These are phyloP conservation scores for Colletotrichum sublineola DNA, from an alignment of 2,329 filamentous ascomycete genomes.

Conservation along the genomic window DNA sequence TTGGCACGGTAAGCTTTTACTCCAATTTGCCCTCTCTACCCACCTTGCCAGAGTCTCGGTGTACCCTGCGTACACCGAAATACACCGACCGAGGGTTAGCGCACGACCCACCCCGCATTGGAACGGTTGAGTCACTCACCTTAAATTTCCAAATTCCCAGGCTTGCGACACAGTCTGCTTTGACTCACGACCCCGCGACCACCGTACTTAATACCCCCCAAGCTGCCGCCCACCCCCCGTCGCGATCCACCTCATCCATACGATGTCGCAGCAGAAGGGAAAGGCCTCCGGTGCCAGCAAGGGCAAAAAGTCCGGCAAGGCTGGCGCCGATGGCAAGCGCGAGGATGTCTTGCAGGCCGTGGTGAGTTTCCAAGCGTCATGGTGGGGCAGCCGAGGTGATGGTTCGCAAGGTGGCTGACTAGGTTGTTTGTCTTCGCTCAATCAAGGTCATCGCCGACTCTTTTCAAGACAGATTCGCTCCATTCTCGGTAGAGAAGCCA, in stretches of 20 bases:
- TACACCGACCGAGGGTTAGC: conserved; percentile 19
- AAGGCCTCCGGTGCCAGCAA: conserved; percentile 57
- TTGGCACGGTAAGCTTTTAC: background rate
- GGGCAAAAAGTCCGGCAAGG: conserved; percentile 66
- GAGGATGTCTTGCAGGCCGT: conserved; percentile 72
- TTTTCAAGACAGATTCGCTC: conserved; percentile 91
- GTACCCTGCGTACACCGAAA: background rate
- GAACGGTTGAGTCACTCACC: conserved; percentile 41
- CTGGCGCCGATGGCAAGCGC: conserved; percentile 66
- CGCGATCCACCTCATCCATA: conserved; percentile 31
- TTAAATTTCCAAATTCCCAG: conserved; percentile 39
- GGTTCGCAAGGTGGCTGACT: conserved; percentile 31
- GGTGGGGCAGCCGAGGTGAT: conserved; percentile 46
- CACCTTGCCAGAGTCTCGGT: conserved; percentile 1
- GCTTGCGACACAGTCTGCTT: conserved; percentile 12
- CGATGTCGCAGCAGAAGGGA: conserved; percentile 62
- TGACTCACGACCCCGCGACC: conserved; percentile 37
- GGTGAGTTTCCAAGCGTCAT: conserved; percentile 54
- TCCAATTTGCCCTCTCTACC: background rate
- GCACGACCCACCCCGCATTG: conserved; percentile 34
- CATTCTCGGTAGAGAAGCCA: conserved; percentile 89
- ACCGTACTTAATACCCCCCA: conserved; percentile 3
- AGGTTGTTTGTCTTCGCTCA: conserved; percentile 13
- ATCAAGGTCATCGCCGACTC: conserved; percentile 88
- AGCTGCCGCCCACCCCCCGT: conserved; percentile 23